Conservation (phyloP, 805 yeast species). For the Saccharomyces paradoxus region DNA sequence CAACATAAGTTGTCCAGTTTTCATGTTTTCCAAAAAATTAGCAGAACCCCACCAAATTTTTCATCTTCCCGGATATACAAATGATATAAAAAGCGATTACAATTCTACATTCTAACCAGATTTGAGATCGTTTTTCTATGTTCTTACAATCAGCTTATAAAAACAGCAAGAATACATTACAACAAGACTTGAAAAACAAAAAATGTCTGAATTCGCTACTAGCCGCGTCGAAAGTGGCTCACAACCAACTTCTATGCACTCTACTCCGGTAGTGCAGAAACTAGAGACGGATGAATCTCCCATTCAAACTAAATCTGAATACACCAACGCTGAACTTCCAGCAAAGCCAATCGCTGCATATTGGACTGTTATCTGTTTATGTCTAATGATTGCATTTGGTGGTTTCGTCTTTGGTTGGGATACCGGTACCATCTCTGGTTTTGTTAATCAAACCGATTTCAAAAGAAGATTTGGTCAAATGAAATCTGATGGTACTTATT, state of each 20-base stretch:
- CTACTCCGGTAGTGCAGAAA: background rate
- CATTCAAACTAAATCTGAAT: background rate
- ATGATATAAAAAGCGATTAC: background rate
- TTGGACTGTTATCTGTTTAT: constrained; percentile 1
- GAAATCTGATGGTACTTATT: constrained; percentile 16
- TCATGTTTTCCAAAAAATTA: background rate
- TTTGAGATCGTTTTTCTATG: background rate
- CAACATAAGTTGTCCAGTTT: background rate
- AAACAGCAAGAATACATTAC: background rate
- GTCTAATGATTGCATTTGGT: constrained; percentile 26
- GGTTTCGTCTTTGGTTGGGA: constrained; percentile 68
- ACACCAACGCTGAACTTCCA: background rate
- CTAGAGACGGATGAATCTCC: background rate
- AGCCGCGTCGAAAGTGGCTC: background rate
- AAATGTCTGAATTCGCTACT: background rate
- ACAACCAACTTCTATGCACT: background rate
- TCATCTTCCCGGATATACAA: background rate
- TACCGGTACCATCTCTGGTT: constrained; percentile 74
- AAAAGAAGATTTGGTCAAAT: constrained; percentile 43
- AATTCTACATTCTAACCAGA: background rate
- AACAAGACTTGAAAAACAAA: background rate
- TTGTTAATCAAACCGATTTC: constrained; percentile 51
- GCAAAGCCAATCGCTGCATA: background rate
- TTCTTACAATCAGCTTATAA: background rate
- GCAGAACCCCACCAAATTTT: background rate